These are phyloP conservation scores for Fraxinus xanthoxyloides DNA, from an alignment of 305 asterid genomes.

Conservation along the genomic window DNA sequence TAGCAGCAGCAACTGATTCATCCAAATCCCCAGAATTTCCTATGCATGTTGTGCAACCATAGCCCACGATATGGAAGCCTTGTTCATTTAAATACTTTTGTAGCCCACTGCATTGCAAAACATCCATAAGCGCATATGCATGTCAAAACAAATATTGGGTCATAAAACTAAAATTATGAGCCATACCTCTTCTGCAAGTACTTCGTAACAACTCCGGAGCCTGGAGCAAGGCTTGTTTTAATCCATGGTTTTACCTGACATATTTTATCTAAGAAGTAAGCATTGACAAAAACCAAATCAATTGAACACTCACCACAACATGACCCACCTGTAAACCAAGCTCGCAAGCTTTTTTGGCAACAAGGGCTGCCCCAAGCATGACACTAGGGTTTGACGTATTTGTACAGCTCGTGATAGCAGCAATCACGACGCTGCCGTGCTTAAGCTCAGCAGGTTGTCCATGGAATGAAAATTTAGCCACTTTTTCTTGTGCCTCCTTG, in stretches of 20 bases:
- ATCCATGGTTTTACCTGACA: slow-evolving; percentile 95
- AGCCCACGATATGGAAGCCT: slow-evolving; percentile 91
- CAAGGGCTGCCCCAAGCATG: slow-evolving; percentile 96
- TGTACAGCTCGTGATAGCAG: slow-evolving; percentile 95
- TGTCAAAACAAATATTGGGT: neutral
- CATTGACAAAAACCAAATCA: slow-evolving; percentile 10
- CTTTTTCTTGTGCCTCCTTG: slow-evolving; percentile 79
- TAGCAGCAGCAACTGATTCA: slow-evolving; percentile 79
- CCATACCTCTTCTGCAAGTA: slow-evolving; percentile 76
- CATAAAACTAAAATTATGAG: slow-evolving; percentile 5
- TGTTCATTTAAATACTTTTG: slow-evolving; percentile 78
- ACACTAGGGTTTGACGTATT: slow-evolving; percentile 98
- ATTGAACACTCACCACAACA: slow-evolving; percentile 9
- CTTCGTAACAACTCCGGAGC: slow-evolving; percentile 91
- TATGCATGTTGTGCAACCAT: slow-evolving; percentile 96
- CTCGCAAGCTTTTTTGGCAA: slow-evolving; percentile 86
- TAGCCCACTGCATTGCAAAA: slow-evolving; percentile 56
- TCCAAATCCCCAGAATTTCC: slow-evolving; percentile 91
- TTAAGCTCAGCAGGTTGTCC: slow-evolving; percentile 90
- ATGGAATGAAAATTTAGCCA: slow-evolving; percentile 72
- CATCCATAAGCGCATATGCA: slow-evolving; percentile 4
- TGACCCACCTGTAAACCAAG: slow-evolving; percentile 72
- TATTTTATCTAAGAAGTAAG: slow-evolving; percentile 16
- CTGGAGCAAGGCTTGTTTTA: slow-evolving; percentile 97
- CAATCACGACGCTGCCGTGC: slow-evolving; percentile 95